Base-by-base conservation (phyloP, 2,329 filamentous ascomycete genomes). In the Acephala macrosclerotiorum region DNA sequence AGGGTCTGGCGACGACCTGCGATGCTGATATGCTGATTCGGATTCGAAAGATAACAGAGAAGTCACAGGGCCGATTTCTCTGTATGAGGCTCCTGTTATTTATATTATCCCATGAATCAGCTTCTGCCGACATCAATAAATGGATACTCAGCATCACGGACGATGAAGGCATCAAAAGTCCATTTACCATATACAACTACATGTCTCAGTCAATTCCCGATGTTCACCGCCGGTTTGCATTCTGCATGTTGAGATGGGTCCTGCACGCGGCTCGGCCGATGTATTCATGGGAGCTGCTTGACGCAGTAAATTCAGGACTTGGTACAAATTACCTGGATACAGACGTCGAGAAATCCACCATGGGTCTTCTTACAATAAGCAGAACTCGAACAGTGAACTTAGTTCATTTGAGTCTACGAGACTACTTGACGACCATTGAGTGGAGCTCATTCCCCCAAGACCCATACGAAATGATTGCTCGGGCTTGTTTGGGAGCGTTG, bases 381-480 rank as follows among this genome's bases (percentile, higher is more conserved):
- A 59, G 57, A 26, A 42, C 35, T 59, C 33, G 36, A 42, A 59
- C 57, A 59, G 57, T 59, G 36, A 59, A 59, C 57, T 47, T 59
- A 40, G 36, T 59, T 45, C 35, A 59, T 59, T 26, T 26, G 14
- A 59, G 57, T 45, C 57, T 59, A 42, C 57, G 57, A 40, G 38
- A 59, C 33, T 26, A 42, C 29, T 47, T 59, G 16, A 40, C 25
- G 11, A 59, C 35, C 36, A 59, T 29, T 11, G 29, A 45, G 20
- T 25, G 57, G 29, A 33, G 29, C 29, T 33, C 29, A 33, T 33
- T 33, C 29, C 29, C 29, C 29, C 29, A 33, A 9, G 57, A 59
- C 7, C 22, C 57, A 45, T 25, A 59, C 11, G 57, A 59, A 45
- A 59, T 26, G n/a, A 59, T 59, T 42, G 20, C 38, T 42, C 20